Conservation (phyloP, 2,329 filamentous ascomycete species). For the Cordyceps farinosa region DNA sequence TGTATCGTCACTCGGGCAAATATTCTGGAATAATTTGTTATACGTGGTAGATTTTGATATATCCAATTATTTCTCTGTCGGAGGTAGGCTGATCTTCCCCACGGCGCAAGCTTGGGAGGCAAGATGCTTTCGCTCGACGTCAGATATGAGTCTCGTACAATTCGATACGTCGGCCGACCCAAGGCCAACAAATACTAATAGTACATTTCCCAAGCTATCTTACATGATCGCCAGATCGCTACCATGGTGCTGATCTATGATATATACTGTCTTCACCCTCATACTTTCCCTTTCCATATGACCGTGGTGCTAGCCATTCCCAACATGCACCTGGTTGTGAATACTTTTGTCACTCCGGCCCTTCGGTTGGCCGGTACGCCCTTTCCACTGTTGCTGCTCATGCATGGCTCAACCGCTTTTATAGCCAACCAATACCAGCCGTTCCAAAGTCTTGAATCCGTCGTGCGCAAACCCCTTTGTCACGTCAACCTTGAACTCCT, state of each 20-base stretch:
- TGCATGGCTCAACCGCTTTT: neutral
- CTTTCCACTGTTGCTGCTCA: neutral
- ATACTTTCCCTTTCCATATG: neutral
- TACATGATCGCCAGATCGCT: neutral
- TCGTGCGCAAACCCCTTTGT: conserved; percentile 56
- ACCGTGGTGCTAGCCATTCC: neutral
- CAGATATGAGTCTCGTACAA: neutral
- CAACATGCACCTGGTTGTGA: neutral
- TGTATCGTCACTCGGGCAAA: neutral
- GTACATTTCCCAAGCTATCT: neutral
- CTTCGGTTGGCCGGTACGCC: too few species aligned
- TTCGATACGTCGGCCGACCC: too few species aligned
- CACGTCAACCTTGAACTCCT: conserved; percentile 56
- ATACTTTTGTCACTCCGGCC: neutral
- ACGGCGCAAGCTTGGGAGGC: too few species aligned
- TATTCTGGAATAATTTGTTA: neutral
- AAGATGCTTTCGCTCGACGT: too few species aligned
- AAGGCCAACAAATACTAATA: neutral
- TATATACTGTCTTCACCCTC: neutral
- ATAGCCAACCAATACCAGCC: conserved; percentile 40
- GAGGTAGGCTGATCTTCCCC: too few species aligned
- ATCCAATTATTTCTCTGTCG: too few species aligned
- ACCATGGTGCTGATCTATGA: neutral
- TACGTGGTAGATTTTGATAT: too few species aligned
- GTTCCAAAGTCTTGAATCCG: conserved; percentile 55